phyloP scores from a whole-genome alignment of 768 basidiomycete genomes.

The Panaeolus papilionaceus region DNA sequence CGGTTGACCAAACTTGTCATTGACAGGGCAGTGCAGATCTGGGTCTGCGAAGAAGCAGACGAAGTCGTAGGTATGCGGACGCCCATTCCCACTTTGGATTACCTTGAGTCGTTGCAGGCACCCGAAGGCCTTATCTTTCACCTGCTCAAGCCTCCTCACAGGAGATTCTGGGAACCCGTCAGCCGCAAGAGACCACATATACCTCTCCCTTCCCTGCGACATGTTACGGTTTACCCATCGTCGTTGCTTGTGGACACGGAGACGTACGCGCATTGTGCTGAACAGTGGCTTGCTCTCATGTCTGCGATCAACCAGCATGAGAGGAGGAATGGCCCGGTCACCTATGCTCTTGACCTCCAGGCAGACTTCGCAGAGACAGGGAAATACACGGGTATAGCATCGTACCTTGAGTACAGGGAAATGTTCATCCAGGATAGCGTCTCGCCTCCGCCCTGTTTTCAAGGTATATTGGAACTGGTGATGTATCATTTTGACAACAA shows the following conservation, averaged over 20 bases:
- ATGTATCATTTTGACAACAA: conserved; percentile 1
- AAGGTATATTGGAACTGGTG: conserved; percentile 1
- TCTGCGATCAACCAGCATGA: background rate
- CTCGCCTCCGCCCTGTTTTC: background rate
- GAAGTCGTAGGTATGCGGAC: conserved; percentile 2
- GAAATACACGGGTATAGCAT: conserved; percentile 3
- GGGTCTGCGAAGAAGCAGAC: conserved; percentile 5
- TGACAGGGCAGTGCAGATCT: conserved; percentile 3
- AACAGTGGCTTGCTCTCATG: background rate
- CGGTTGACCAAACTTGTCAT: background rate
- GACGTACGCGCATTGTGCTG: background rate
- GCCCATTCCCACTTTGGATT: background rate
- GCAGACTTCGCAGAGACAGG: background rate
- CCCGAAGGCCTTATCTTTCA: conserved; percentile 1
- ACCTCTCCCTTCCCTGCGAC: background rate
- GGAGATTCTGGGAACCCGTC: background rate
- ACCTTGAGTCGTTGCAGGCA: background rate
- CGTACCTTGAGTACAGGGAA: background rate
- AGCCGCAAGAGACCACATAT: background rate
- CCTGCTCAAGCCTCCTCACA: background rate
- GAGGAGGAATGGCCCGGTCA: background rate
- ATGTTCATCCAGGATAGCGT: background rate
- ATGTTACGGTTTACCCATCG: background rate
- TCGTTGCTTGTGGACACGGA: conserved; percentile 1
- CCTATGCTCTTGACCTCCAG: background rate